These are phyloP conservation scores for Clavulina sp. DNA, from an alignment of 768 basidiomycete species.

Conservation along the genomic window DNA sequence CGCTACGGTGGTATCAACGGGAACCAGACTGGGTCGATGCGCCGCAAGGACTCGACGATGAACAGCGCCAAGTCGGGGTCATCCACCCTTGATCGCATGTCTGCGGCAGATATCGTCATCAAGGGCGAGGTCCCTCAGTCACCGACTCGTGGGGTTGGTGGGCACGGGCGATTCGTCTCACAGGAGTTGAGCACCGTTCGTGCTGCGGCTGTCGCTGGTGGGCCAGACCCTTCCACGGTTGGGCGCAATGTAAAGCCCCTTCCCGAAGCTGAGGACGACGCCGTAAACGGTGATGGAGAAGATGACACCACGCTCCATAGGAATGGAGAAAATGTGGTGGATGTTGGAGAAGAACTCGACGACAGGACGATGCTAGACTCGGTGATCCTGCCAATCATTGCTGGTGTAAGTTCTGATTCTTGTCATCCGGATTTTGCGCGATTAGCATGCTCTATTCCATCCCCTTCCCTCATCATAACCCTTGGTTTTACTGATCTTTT, in stretches of 20 bases:
- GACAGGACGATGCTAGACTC: conserved; percentile 72
- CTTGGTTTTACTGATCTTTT: background rate
- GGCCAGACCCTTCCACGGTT: conserved; percentile 7
- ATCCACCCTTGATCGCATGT: background rate
- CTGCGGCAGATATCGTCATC: background rate
- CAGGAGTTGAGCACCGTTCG: conserved; percentile 7
- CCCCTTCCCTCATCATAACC: too few relatives aligned
- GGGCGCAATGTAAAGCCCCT: too few relatives aligned
- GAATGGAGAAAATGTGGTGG: conserved; percentile 2
- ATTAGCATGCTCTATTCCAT: too few relatives aligned
- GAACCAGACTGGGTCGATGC: too few relatives aligned
- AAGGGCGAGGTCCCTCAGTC: background rate
- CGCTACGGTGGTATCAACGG: too few relatives aligned
- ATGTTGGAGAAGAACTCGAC: conserved; percentile 6
- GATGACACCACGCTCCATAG: conserved; percentile 19
- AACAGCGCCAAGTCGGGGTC: conserved; percentile 14
- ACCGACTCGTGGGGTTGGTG: background rate
- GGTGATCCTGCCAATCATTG: conserved; percentile 89
- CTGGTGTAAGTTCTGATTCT: conserved; percentile 73
- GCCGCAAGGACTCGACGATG: conserved; percentile 66
- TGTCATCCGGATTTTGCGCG: too few relatives aligned
- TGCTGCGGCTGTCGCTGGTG: conserved; percentile 9
- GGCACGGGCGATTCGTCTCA: background rate
- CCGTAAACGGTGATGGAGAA: conserved; percentile 34
- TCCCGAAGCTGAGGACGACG: conserved; percentile 34